phyloP scores from a whole-genome alignment of 208 protist species.

The Leishmania amazonensis region DNA sequence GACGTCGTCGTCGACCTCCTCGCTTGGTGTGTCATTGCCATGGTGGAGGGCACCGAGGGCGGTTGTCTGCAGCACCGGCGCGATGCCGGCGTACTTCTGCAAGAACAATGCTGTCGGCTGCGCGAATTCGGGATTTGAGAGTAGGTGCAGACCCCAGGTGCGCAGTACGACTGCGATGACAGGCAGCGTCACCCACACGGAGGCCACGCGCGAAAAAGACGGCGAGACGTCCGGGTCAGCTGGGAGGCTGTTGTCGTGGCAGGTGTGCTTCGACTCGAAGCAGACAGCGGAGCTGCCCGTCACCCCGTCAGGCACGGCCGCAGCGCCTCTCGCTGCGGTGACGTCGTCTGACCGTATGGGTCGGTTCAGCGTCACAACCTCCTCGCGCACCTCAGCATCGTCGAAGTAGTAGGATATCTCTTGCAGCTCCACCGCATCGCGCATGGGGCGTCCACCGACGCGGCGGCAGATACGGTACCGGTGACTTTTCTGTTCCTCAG shows the following conservation, averaged over 20 bases:
- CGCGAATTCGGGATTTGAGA: conserved; percentile 59
- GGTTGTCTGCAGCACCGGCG: conserved; percentile 49
- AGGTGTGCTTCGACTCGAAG: background rate
- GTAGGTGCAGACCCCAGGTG: conserved; percentile 70
- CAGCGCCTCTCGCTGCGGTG: background rate
- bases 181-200: conserved; percentile 59
- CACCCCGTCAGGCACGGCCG: background rate
- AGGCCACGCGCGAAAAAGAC: conserved; percentile 59
- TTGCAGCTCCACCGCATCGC: conserved; percentile 59
- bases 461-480: conserved; percentile 55
- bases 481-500: conserved; percentile 12
- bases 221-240: conserved; percentile 32
- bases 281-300: background rate
- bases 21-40: conserved; percentile 23
- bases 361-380: conserved; percentile 19
- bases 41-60: conserved; percentile 34
- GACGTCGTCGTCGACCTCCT: conserved; percentile 15
- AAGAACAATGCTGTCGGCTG: conserved; percentile 71
- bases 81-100: conserved; percentile 67
- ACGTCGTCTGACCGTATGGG: background rate
- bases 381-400: conserved; percentile 30
- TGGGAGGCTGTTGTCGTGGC: conserved; percentile 2
- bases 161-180: conserved; percentile 56
- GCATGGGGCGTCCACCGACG: conserved; percentile 66
- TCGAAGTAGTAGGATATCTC: conserved; percentile 49